phyloP scores from a whole-genome alignment of 805 yeast genomes.

The Saccharomyces mikatae region DNA sequence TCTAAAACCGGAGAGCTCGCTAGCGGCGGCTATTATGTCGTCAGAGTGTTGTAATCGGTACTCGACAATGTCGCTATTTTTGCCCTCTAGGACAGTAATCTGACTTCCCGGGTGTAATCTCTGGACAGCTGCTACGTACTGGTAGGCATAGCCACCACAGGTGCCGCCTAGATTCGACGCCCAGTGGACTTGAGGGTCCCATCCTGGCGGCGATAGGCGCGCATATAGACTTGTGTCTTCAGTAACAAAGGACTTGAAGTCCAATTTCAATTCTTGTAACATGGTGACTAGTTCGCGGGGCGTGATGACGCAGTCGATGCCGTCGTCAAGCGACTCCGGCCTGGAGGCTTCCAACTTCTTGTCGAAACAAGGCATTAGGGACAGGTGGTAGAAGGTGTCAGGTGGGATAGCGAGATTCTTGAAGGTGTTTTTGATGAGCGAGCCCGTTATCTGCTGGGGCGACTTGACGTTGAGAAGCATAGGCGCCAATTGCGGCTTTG shows the following conservation, averaged over 20 bases:
- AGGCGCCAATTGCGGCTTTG: slow-evolving; percentile 78
- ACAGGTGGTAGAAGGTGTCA: slow-evolving; percentile 60
- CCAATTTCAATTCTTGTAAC: slow-evolving; percentile 45
- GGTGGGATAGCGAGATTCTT: slow-evolving; percentile 22
- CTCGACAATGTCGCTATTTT: slow-evolving; percentile 72
- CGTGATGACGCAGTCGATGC: slow-evolving; percentile 89
- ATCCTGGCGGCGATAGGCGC: slow-evolving; percentile 18
- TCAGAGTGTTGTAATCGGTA: slow-evolving; percentile 41
- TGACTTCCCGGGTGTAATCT: slow-evolving; percentile 15
- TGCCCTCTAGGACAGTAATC: slow-evolving; percentile 46
- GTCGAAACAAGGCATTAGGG: slow-evolving; percentile 96
- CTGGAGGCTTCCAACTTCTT: slow-evolving; percentile 92
- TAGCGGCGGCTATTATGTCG: slow-evolving; percentile 44
- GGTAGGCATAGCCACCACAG: slow-evolving; percentile 84
- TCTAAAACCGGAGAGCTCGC: slow-evolving; percentile 81
- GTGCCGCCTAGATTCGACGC: slow-evolving; percentile 65
- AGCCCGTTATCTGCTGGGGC: slow-evolving; percentile 90
- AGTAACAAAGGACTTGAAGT: slow-evolving; percentile 22
- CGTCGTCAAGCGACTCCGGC: slow-evolving; percentile 39
- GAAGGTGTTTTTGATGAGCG: slow-evolving; percentile 50
- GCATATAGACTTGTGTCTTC: slow-evolving; percentile 2
- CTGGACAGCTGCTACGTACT: slow-evolving; percentile 45
- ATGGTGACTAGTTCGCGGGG: slow-evolving; percentile 78
- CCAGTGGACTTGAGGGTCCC: slow-evolving; percentile 52
- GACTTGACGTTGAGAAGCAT: slow-evolving; percentile 68